Percentiles rank a stretch among this genome's conserved stretches.
Evolutionary conservation across 192 early-diverging fungal genomes (phyloP).

Genomic region (Coemansia sp.): DNA sequence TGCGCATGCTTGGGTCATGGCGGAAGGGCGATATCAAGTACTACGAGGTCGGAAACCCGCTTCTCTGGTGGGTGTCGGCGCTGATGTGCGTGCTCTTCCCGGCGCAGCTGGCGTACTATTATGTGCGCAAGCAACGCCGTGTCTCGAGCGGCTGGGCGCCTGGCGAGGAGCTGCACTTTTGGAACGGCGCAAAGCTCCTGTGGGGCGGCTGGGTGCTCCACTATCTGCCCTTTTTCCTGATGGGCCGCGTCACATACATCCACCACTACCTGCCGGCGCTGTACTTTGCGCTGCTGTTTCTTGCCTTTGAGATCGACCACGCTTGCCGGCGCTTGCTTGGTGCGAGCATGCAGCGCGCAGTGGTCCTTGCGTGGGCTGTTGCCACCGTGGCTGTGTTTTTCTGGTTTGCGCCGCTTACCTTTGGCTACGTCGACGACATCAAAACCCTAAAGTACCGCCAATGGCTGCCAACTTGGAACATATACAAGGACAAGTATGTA

Average conservation of each 20-base stretch:
- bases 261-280: slow-evolving; percentile 89
- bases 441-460: slow-evolving; percentile 38
- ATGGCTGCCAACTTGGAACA: slow-evolving; percentile 41
- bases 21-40: slow-evolving; percentile 72
- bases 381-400: slow-evolving; percentile 39
- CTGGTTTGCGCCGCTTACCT: slow-evolving; percentile 78
- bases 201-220: slow-evolving; percentile 78
- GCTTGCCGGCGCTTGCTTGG: slow-evolving; percentile 50
- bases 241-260: slow-evolving; percentile 85
- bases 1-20: slow-evolving; percentile 83
- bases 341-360: slow-evolving; percentile 51
- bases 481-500: slow-evolving; percentile 16
- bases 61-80: slow-evolving; percentile 77
- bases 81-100: slow-evolving; percentile 19
- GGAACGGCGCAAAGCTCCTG: slow-evolving; percentile 71
- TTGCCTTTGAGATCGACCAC: slow-evolving; percentile 78
- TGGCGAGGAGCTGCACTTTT: slow-evolving; percentile 53
- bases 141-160: slow-evolving; percentile 5
- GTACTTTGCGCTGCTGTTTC: slow-evolving; percentile 76
- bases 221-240: slow-evolving; percentile 85
- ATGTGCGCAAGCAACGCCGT: slow-evolving; percentile 16
- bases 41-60: slow-evolving; percentile 85
- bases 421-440: slow-evolving; percentile 59
- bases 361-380: slow-evolving; percentile 30
- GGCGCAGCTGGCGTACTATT: slow-evolving; percentile 10